Evolutionary conservation across 805 yeast genomes (phyloP).

Genomic region (Wickerhamiella occidentalis): DNA sequence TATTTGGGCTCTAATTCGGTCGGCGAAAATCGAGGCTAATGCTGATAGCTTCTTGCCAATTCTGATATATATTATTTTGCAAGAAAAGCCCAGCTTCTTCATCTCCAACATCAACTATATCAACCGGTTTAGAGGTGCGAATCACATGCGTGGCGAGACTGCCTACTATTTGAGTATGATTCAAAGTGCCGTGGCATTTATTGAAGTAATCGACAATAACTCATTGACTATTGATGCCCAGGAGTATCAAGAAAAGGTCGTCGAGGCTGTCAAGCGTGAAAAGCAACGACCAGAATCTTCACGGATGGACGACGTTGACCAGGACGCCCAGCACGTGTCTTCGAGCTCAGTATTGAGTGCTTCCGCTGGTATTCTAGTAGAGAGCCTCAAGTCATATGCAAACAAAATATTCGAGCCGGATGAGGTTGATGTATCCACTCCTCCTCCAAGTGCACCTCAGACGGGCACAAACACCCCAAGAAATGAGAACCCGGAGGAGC

Average conservation of each 20-base stretch:
- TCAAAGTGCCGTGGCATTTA: constrained; percentile 75
- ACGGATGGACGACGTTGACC: background rate
- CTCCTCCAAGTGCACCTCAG: constrained; percentile 4
- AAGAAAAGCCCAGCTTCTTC: constrained; percentile 52
- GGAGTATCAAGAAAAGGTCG: constrained; percentile 41
- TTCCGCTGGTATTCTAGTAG: constrained; percentile 41
- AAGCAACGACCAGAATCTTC: constrained; percentile 24
- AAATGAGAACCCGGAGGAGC: constrained; percentile 22
- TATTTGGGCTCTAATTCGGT: constrained; percentile 73
- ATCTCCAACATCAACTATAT: constrained; percentile 73
- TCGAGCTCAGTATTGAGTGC: constrained; percentile 28
- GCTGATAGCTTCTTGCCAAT: constrained; percentile 94
- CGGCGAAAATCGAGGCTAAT: constrained; percentile 54
- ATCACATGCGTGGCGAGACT: constrained; percentile 73
- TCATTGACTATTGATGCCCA: constrained; percentile 50
- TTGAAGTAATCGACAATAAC: constrained; percentile 45
- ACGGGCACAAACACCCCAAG: constrained; percentile 11
- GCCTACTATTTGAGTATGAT: constrained; percentile 85
- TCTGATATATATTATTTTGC: constrained; percentile 63
- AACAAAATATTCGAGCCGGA: constrained; percentile 28
- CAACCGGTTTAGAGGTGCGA: constrained; percentile 67
- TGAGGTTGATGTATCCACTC: constrained; percentile 16
- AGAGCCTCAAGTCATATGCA: constrained; percentile 34
- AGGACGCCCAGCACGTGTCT: constrained; percentile 13
- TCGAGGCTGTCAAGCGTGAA: constrained; percentile 31